Conservation (phyloP, 2,329 filamentous ascomycete species). For the Sporothrix dimorphospora region DNA sequence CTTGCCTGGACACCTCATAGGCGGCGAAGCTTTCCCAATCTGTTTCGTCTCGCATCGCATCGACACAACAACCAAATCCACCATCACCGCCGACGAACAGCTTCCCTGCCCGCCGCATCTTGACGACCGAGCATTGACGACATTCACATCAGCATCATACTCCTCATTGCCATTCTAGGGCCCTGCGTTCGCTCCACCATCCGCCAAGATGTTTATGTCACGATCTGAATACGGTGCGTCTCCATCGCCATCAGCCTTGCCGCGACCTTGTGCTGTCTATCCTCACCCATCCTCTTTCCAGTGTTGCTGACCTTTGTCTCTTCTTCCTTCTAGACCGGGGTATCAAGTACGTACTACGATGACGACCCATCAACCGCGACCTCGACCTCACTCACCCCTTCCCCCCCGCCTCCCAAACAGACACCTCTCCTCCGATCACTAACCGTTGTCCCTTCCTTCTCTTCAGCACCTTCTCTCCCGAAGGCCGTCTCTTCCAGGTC, state of each 20-base stretch:
- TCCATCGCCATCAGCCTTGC: slow-evolving; percentile 25
- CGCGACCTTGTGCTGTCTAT: slow-evolving; percentile 29
- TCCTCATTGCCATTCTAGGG: slow-evolving; percentile 27
- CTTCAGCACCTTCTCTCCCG: slow-evolving; percentile 93
- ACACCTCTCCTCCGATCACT: background rate
- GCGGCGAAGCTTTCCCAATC: slow-evolving; percentile 25
- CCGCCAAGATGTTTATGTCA: slow-evolving; percentile 95
- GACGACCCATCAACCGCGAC: background rate
- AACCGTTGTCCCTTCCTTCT: slow-evolving; percentile 26
- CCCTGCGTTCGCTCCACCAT: slow-evolving; percentile 34
- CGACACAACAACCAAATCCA: slow-evolving; percentile 7
- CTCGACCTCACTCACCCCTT: background rate
- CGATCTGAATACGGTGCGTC: slow-evolving; percentile 95
- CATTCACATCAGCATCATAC: background rate
- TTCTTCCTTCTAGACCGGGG: slow-evolving; percentile 71
- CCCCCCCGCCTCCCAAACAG: background rate
- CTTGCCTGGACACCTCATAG: slow-evolving; percentile 37
- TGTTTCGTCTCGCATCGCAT: slow-evolving; percentile 26
- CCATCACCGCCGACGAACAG: slow-evolving; percentile 17
- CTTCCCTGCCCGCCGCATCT: background rate
- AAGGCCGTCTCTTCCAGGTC: slow-evolving; percentile 99
- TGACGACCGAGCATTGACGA: background rate
- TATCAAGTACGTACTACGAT: slow-evolving; percentile 76
- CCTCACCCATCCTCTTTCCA: slow-evolving; percentile 19
- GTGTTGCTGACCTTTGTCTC: slow-evolving; percentile 21